Evolutionary conservation across 2,329 filamentous ascomycete species (phyloP).

Genomic region (Trichophyton benhamiae): DNA sequence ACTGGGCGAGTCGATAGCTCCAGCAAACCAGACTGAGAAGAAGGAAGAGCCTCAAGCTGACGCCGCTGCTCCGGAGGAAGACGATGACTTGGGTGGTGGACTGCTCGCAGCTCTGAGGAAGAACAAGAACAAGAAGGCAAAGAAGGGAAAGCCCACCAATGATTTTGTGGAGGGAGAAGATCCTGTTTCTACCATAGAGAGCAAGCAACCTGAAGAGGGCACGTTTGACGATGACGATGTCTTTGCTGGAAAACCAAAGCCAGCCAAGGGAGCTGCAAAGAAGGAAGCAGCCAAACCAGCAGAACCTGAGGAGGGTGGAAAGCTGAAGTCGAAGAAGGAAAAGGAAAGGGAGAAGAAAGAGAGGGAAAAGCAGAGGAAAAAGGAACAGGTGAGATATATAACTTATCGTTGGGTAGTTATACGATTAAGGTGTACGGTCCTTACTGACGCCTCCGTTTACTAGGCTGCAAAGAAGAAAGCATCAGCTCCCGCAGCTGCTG

Average conservation of each 20-base stretch:
- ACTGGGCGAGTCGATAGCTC: slow-evolving; percentile 59
- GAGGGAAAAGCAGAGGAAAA: slow-evolving; percentile 95
- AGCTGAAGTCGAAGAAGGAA: slow-evolving; percentile 89
- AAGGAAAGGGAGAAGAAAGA: slow-evolving; percentile 98
- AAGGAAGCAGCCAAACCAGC: slow-evolving; percentile 40
- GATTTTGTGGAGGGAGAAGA: slow-evolving; percentile 62
- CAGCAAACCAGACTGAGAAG: slow-evolving; percentile 16
- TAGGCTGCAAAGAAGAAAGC: slow-evolving; percentile 78
- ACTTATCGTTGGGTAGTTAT: background rate
- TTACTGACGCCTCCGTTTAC: slow-evolving; percentile 6
- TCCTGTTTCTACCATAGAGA: slow-evolving; percentile 39
- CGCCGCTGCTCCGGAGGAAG: slow-evolving; percentile 24
- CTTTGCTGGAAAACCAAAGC: slow-evolving; percentile 54
- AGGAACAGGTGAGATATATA: slow-evolving; percentile 62
- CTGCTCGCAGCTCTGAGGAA: slow-evolving; percentile 71
- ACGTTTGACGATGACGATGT: slow-evolving; percentile 77
- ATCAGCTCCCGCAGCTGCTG: slow-evolving; percentile 33
- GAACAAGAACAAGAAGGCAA: slow-evolving; percentile 76
- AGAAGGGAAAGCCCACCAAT: slow-evolving; percentile 69
- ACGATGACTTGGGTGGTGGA: slow-evolving; percentile 47
- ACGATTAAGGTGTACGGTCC: background rate
- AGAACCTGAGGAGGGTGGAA: slow-evolving; percentile 46
- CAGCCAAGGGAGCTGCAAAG: slow-evolving; percentile 40
- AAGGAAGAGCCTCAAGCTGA: background rate
- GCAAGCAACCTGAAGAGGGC: slow-evolving; percentile 69